Percentiles rank a stretch among this genome's conserved stretches.
These are phyloP conservation scores for Sclerotiophoma versabilis DNA, from an alignment of 2,329 filamentous ascomycete genomes.

Conservation along the genomic window DNA sequence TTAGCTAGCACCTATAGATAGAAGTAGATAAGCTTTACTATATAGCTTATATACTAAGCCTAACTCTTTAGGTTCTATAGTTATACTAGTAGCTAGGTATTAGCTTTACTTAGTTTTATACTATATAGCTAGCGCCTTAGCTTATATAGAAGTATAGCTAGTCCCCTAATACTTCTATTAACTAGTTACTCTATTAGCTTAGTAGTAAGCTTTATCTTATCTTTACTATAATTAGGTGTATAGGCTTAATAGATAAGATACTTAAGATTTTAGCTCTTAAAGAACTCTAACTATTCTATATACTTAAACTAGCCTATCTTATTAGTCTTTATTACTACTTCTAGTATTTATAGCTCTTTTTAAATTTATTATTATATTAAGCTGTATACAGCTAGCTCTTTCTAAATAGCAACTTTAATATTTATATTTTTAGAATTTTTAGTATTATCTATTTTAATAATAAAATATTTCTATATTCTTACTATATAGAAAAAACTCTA, in stretches of 20 bases:
- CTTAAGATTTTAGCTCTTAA: background rate
- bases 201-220: slow-evolving; percentile 1
- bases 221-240: background rate
- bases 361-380: background rate
- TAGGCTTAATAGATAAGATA: background rate
- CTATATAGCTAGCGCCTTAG: slow-evolving; percentile 12
- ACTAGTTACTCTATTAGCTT: slow-evolving; percentile 8
- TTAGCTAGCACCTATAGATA: slow-evolving; percentile 16
- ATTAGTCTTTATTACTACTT: background rate
- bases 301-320: background rate
- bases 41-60: slow-evolving; percentile 18
- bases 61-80: slow-evolving; percentile 24
- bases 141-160: slow-evolving; percentile 13
- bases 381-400: background rate
- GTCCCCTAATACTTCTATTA: slow-evolving; percentile 2
- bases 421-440: background rate
- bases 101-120: background rate
- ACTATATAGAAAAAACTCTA: background rate
- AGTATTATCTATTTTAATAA: background rate
- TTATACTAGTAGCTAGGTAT: slow-evolving; percentile 5
- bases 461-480: background rate
- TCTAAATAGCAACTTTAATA: background rate
- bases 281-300: background rate
- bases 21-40: slow-evolving; percentile 18
- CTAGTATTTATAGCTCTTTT: background rate